Evolutionary conservation across 148 eudicot genomes (phyloP), one percentile per base, ranked within the genome.

Genomic region (Bassia scoparia): DNA sequence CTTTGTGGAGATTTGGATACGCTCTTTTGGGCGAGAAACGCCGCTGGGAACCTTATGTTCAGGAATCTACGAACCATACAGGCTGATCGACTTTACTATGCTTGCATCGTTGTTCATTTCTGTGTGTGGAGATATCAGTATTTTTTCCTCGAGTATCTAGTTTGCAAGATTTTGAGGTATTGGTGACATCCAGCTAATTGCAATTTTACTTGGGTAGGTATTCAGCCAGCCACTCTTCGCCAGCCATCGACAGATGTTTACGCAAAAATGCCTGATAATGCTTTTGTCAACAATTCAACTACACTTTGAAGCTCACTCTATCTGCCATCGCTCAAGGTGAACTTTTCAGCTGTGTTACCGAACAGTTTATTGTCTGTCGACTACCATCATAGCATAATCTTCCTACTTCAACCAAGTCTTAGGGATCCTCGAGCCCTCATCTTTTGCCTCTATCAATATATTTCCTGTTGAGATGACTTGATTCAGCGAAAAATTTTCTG

Each of bases 71-170:
- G 97, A 94, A 67, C 98, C 97, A 29, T 94, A 84, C 60, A 89
- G 97, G 96, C 90, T 94, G 31, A 74, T 93, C 17, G 89, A 89
- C 84, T 70, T 93, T 43, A 92, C 98, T 43, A 93, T 72, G 97
- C 91, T 61, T 89, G 97, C 77, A 79, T 90, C 59, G 81, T 87
- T 79, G 76, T 91, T 71, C 98, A 94, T 74, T 82, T 91, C 17
- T 74, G 89, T 56, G 98, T n/a, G n/a, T n/a, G 98, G 75, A 97
- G 87, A 68, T 94, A 88, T 80, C 98, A 93, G 97, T 95, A 91
- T 67, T 67, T 53, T 41, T 7, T 41, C 8, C 46, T 41, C 12
- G 46, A 41, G 46, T 14, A 37, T 41, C 1, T 1, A 41, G 12
- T 41, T 8, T 41, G 12, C 12, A 41, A 41, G 46, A 41, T 41